Conservation (phyloP, 208 protist species). For the Angomonas deanei region DNA sequence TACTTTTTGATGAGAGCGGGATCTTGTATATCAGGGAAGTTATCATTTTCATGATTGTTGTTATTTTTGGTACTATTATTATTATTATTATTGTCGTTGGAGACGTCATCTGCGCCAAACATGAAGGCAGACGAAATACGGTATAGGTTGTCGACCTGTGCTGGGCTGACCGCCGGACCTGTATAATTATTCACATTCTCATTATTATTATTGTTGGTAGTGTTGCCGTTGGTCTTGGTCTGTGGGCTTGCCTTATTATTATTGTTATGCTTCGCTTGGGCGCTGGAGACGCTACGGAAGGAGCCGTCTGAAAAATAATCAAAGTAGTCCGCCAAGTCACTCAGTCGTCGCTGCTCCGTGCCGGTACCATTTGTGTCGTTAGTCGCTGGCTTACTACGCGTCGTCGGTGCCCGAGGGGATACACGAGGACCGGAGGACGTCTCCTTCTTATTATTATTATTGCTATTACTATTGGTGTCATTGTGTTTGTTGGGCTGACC, state of each 20-base stretch:
- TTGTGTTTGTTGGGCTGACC: not conserved
- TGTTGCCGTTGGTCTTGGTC: not conserved
- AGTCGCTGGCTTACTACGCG: no score
- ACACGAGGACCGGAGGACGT: no score
- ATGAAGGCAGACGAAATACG: not conserved
- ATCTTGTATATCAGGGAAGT: no score
- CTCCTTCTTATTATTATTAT: conserved; percentile 1
- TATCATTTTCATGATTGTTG: conserved; percentile 3
- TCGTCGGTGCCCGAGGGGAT: no score
- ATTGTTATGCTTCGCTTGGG: not conserved
- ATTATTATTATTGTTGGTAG: conserved; percentile 3
- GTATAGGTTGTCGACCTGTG: not conserved
- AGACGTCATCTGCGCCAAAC: not conserved
- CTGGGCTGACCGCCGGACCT: not conserved
- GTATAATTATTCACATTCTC: not conserved
- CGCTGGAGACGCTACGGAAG: no score
- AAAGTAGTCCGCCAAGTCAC: no score
- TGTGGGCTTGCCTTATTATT: not conserved
- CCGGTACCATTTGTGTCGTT: no score
- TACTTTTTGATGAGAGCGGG: conserved; percentile 21
- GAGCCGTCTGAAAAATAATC: no score
- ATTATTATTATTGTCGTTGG: not conserved
- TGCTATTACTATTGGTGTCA: conserved; percentile 1
- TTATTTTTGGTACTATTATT: conserved; percentile 4
- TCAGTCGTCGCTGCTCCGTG: not conserved